Percentiles rank a stretch among this genome's conserved stretches.
phyloP scores from a whole-genome alignment of 139 green algal species.

The Tetradesmus lagerheimii region DNA sequence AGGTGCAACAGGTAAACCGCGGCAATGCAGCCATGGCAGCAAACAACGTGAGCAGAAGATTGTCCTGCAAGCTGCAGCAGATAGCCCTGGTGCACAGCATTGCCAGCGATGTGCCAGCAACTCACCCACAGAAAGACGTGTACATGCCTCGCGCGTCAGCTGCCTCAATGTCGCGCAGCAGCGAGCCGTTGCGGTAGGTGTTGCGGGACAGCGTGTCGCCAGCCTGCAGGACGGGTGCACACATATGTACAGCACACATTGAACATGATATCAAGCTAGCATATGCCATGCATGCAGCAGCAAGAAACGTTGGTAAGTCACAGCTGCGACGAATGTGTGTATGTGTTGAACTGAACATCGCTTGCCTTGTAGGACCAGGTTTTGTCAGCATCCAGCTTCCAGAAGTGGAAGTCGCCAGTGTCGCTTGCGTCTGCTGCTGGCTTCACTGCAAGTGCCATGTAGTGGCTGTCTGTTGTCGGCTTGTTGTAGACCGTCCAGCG shows the following conservation, averaged over 20 bases:
- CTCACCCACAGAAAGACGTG: constrained; percentile 34
- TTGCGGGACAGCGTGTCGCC: constrained; percentile 39
- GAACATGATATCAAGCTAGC: too few species aligned
- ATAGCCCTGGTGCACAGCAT: not conserved
- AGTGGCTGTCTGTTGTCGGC: constrained; percentile 6
- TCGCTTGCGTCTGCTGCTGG: not conserved
- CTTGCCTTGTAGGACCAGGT: constrained; percentile 50
- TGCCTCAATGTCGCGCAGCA: constrained; percentile 19
- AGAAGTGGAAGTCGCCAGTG: constrained; percentile 52
- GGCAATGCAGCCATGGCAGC: too few species aligned
- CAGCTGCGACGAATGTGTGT: too few species aligned
- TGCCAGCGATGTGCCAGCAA: not conserved
- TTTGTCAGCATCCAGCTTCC: not conserved
- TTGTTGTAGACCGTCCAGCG: constrained; percentile 29
- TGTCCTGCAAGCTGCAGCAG: not conserved
- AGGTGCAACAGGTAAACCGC: too few species aligned
- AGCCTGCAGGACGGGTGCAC: not conserved
- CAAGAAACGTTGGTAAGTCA: too few species aligned
- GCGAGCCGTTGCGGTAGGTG: constrained; percentile 35
- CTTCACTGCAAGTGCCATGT: constrained; percentile 49
- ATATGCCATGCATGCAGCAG: not conserved
- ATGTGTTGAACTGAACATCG: too few species aligned
- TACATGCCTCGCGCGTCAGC: constrained; percentile 14
- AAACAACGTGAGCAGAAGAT: too few species aligned
- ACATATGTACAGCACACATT: too few species aligned